Percentiles rank a stretch among this genome's conserved stretches.
Evolutionary conservation across 306 rosid species (phyloP).

Genomic region (Castanopsis chinensis): DNA sequence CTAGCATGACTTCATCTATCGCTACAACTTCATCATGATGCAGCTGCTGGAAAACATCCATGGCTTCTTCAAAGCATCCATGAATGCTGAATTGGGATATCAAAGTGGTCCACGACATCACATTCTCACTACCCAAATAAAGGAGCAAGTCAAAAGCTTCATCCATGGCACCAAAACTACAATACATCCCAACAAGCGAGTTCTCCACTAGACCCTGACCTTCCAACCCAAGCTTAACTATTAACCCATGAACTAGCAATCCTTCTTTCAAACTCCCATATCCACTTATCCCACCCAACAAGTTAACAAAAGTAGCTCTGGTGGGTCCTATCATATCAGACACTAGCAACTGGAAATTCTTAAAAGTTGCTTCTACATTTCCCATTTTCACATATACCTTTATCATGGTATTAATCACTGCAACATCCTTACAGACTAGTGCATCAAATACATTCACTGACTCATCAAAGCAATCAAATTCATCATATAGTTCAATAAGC

Average conservation of each 20-base stretch:
- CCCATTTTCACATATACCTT: neutral
- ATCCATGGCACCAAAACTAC: neutral
- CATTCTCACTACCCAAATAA: neutral
- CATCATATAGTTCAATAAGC: neutral
- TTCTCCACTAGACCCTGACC: constrained; percentile 1
- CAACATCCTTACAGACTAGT: neutral
- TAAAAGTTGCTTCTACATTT: neutral
- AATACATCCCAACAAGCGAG: constrained; percentile 5
- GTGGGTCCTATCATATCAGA: neutral
- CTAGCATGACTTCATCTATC: neutral
- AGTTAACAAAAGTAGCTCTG: neutral
- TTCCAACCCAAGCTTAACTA: constrained; percentile 1
- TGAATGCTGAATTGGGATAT: neutral
- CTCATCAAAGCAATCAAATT: neutral
- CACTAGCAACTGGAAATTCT: neutral
- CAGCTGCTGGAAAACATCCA: neutral
- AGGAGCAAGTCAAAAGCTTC: constrained; percentile 7
- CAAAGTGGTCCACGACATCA: neutral
- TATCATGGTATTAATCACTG: neutral
- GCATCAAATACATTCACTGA: neutral
- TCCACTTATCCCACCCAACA: neutral
- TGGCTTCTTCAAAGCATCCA: neutral
- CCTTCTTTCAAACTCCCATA: neutral
- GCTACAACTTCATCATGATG: neutral
- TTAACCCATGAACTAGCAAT: neutral